Base-by-base conservation (phyloP, 2,329 filamentous ascomycete species). In the Alternaria infectoria region DNA sequence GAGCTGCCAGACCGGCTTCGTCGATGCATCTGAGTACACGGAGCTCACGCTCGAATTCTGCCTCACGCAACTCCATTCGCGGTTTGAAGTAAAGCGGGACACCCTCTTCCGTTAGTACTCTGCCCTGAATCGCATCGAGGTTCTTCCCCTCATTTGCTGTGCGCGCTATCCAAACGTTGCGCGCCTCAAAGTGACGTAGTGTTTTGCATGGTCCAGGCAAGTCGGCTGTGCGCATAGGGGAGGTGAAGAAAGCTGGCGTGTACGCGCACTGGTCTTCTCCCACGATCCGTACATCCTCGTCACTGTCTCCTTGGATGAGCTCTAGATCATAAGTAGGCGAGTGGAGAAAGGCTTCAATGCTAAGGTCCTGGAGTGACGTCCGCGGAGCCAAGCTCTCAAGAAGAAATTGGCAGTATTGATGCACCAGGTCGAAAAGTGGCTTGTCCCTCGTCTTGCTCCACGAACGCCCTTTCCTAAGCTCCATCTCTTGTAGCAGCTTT, bases 41-140 rank as follows among this genome's bases (percentile, higher is more conserved):
- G 17, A 59, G 36, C 59, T 62, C 62, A 43, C 59, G 62, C 51
- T 50, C 30, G 44, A 59, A 62, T 32, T 62, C 61, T 36, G 40
- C n/a, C 47, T 65, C 54, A n/a, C 51, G 51, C 11, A 23, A 12
- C 6, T 59, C 40, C 19, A 62, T 10, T 5, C 61, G 58, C 19
- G 45, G 64, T 49, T 66, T 64, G 54, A 66, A 61, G 25, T 56
- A 64, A 23, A 61, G n/a, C 4, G 15, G 13, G 12, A 19, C 19
- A n/a, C 62, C 58, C 7, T 58, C 54, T 8, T 12, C 47, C 44
- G 62, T 65, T 21, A 45, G 11, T 19, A 62, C 58, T 54, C 44
- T 23, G 47, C 58, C 49, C 26, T 61, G 62, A n/a, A 49, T 21
- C 9, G 44, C 6, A 12, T 49, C 54, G 8, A 52, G n/a, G 4